Evolutionary conservation across 2,329 filamentous ascomycete species (phyloP), one percentile per base, ranked within the genome.

Genomic region (Beauveria medogensis): DNA sequence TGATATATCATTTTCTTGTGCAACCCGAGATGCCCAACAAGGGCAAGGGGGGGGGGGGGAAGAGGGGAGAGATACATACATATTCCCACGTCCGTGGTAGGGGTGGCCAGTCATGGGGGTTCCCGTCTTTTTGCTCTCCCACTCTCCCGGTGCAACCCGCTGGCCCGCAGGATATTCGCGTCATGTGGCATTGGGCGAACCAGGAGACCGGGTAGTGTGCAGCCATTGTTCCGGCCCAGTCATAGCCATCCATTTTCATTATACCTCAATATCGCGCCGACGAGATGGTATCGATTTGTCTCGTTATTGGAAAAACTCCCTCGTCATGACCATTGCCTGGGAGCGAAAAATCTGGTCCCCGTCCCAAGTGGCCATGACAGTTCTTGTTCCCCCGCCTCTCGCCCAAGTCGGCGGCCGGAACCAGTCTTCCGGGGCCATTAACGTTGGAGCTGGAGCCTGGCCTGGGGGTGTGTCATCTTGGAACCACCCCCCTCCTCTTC

Each of bases 281-380:
- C 34, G 12, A 41, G 46, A 46, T 22, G 7, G 18, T 22, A 46
- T 46, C 24, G 9, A 30, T 20, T 1, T 37, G 34, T 12, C 30
- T 37, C 34, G 9, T 10, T 3, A 10, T 10, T 30, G 28, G 22
- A 26, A 28, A 30, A 14, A n/a, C 18, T 9, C 22, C 22, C 10
- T 40, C 8, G 4, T 10, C 8, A 10, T 9, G 20, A 53, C 40
- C 20, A 54, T 12, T 22, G 20, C 22, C 9, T 18, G 6, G 20
- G 20, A 22, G 20, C 52, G 22, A 24, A 55, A 22, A 22, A 22
- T 41, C 28, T 41, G 5, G 5, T 14, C 37, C 43, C 55, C 30
- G 44, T 48, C 55, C 55, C 55, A 57, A 57, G 44, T 50, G 28
- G n/a, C 44, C 34, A 30, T 34, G 55, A 18, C 53, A 55, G 40